Evolutionary conservation across 2,329 filamentous ascomycete genomes (phyloP).

Genomic region (Hymenotorrendiella dingleyae): DNA sequence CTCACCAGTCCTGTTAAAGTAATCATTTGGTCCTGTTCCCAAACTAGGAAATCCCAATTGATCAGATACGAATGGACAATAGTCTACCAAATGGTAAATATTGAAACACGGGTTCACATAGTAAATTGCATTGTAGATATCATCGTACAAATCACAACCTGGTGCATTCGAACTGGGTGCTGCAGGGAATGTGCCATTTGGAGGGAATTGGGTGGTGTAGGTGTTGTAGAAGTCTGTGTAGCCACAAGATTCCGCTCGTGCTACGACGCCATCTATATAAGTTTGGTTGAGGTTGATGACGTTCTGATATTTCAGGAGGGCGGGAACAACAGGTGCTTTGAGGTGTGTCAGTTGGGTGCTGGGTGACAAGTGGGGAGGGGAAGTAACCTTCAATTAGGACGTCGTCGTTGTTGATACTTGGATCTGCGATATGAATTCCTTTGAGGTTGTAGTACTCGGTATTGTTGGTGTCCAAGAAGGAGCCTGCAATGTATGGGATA

Average conservation of each 20-base stretch:
- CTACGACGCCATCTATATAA: conserved; percentile 41
- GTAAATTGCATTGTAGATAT: conserved; percentile 42
- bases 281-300: conserved; percentile 49
- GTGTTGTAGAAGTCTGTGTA: conserved; percentile 44
- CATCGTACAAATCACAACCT: conserved; percentile 30
- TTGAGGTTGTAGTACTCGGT: conserved; percentile 52
- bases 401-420: conserved; percentile 39
- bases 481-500: conserved; percentile 42
- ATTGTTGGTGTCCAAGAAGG: conserved; percentile 43
- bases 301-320: conserved; percentile 42
- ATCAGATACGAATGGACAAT: conserved; percentile 26
- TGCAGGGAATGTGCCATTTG: conserved; percentile 45
- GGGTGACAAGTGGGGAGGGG: background rate
- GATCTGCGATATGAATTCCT: conserved; percentile 57
- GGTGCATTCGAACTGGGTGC: conserved; percentile 11
- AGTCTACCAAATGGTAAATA: conserved; percentile 55
- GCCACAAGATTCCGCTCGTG: conserved; percentile 42
- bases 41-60: conserved; percentile 38
- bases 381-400: conserved; percentile 15
- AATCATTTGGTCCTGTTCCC: conserved; percentile 47
- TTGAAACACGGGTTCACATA: conserved; percentile 57
- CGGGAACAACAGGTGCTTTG: conserved; percentile 38
- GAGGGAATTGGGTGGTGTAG: conserved; percentile 50
- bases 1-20: conserved; percentile 49
- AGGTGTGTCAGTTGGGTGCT: conserved; percentile 5